Evolutionary conservation across 2,329 filamentous ascomycete species (phyloP), one percentile per base, ranked within the genome.

Genomic region (Endothia cerciana): DNA sequence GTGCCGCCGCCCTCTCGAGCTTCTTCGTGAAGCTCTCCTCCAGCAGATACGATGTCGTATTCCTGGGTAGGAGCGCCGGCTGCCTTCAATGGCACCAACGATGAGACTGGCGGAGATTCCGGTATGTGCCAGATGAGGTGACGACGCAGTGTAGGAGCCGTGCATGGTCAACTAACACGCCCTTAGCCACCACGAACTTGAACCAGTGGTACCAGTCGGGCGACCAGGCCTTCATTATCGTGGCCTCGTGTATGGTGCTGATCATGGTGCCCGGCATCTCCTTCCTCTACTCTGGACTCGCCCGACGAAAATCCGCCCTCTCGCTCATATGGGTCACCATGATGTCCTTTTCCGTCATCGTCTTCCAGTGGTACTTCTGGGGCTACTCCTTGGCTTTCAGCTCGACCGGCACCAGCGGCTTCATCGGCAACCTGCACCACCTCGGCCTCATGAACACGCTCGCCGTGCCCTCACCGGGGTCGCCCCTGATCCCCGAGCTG

Each of bases 311-410:
- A 83, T 98, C 95, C 5, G 95, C 95, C 38, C 86, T 99, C 53
- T 97, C 93, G 70, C 91, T 98, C 84, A 95, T 99, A 75, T 98
- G 94, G 93, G 93, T 94, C 17, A 93, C 91, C 81, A 96, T 99
- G 92, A 94, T 91, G 77, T 95, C 93, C 57, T 91, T 91, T 76
- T 94, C 92, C 58, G 89, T 98, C 75, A 85, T 97, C 77, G 91
- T 92, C 65, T 97, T 99, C 83, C 95, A 99, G 82, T 99, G 95
- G 95, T 98, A 97, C 76, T 97, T 99, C 79, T 98, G 95, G 94
- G 95, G 95, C 45, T 99, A 97, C 79, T 97, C 94, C 17, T 84
- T 99, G 68, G 94, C 94, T 62, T 97, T 98, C 80, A 95, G 91
- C 74, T 84, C 86, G 53, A 88, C 88, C 17, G 91, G 90, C 4